Evolutionary conservation across 2,329 filamentous ascomycete genomes (phyloP).

Genomic region (Pleurostoma richardsiae): DNA sequence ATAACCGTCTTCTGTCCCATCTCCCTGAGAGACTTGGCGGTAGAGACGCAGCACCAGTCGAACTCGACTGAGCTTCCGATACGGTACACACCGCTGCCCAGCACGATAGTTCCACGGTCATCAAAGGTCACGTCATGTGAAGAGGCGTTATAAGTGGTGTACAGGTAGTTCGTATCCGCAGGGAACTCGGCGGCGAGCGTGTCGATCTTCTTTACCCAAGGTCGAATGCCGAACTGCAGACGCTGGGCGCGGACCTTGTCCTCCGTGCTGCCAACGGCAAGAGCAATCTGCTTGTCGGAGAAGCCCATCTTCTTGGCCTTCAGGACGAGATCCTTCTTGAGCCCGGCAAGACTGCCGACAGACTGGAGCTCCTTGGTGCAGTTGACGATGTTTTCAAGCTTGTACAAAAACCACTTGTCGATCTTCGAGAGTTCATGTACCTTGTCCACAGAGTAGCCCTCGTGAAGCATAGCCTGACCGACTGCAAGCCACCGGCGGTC

Average conservation of each 20-base stretch:
- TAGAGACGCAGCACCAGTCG: conserved; percentile 95
- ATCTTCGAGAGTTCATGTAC: conserved; percentile 96
- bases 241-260: conserved; percentile 83
- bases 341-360: conserved; percentile 72
- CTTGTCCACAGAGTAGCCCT: conserved; percentile 88
- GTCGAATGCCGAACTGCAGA: conserved; percentile 81
- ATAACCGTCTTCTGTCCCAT: conserved; percentile 97
- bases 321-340: conserved; percentile 83
- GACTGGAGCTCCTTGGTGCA: conserved; percentile 81
- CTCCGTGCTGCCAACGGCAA: conserved; percentile 79
- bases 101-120: conserved; percentile 82
- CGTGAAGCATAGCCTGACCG: conserved; percentile 95
- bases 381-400: conserved; percentile 95
- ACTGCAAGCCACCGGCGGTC: conserved; percentile 97
- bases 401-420: conserved; percentile 99
- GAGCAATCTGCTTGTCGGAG: conserved; percentile 91
- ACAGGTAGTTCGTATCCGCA: conserved; percentile 90
- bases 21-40: conserved; percentile 73
- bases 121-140: conserved; percentile 92
- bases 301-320: conserved; percentile 98
- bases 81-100: conserved; percentile 94
- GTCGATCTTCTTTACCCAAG: conserved; percentile 98
- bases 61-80: conserved; percentile 98
- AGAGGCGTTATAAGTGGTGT: conserved; percentile 96
- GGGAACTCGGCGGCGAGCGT: conserved; percentile 96